Evolutionary conservation across 2,329 filamentous ascomycete species (phyloP).

Genomic region (Fusarium sp.): DNA sequence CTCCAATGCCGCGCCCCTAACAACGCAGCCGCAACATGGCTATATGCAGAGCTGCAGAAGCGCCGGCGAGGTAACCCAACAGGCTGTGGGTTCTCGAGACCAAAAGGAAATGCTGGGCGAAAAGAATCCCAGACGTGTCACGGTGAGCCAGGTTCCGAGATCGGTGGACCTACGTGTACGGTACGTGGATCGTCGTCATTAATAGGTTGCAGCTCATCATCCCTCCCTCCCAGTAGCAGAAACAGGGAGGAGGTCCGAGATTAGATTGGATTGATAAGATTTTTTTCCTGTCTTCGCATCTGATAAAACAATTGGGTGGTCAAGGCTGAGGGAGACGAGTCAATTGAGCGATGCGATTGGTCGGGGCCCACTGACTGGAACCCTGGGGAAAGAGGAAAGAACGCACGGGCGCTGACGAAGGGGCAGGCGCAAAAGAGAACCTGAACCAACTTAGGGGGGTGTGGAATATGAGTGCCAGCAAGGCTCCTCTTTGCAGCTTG

Average conservation of each 20-base stretch:
- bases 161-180: conserved; percentile 18
- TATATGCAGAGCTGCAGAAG: conserved; percentile 9
- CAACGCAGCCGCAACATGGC: conserved; percentile 2
- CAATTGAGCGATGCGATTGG: conserved; percentile 36
- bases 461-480: neutral
- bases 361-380: neutral
- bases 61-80: conserved; percentile 12
- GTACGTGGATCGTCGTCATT: conserved; percentile 2
- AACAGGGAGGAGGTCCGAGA: conserved; percentile 27
- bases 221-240: neutral
- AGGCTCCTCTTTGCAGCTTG: neutral
- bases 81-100: neutral
- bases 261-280: conserved; percentile 47
- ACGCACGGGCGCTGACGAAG: neutral
- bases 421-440: neutral
- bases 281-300: conserved; percentile 22
- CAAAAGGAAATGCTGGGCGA: conserved; percentile 11
- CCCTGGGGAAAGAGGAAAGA: conserved; percentile 18
- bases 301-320: conserved; percentile 29
- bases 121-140: neutral
- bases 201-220: conserved; percentile 15
- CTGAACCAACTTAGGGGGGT: neutral
- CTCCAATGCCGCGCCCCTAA: neutral
- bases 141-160: conserved; percentile 23
- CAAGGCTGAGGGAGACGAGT: conserved; percentile 13